Conservation (phyloP, 768 basidiomycete species). For the Saitozyma podzolica region DNA sequence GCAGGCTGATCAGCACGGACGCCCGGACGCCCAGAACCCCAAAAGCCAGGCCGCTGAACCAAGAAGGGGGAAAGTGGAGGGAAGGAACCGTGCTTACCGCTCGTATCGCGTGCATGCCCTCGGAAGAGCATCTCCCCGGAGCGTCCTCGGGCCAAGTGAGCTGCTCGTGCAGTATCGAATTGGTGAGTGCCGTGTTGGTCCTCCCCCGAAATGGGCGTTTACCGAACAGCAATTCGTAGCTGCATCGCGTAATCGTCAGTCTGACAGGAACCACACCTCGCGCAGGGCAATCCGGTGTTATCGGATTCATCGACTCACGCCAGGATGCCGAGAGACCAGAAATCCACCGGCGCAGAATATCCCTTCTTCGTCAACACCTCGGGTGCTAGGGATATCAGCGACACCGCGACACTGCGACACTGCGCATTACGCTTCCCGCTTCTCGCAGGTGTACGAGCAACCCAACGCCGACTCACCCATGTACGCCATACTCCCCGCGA, state of each 20-base stretch:
- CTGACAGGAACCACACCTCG: background rate
- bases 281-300: background rate
- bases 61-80: constrained; percentile 14
- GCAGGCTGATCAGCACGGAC: constrained; percentile 8
- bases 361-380: constrained; percentile 92
- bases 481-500: constrained; percentile 98
- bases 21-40: background rate
- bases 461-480: constrained; percentile 66
- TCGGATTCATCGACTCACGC: constrained; percentile 56
- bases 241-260: constrained; percentile 13
- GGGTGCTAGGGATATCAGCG: constrained; percentile 59
- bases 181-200: constrained; percentile 87
- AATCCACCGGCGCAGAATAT: constrained; percentile 91
- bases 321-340: constrained; percentile 95
- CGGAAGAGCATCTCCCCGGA: constrained; percentile 70
- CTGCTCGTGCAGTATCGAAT: constrained; percentile 84
- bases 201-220: constrained; percentile 89
- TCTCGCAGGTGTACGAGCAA: no score
- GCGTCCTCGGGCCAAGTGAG: constrained; percentile 89
- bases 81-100: constrained; percentile 59
- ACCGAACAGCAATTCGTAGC: constrained; percentile 82
- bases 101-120: constrained; percentile 75
- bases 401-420: background rate
- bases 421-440: no score
- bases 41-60: no score